Evolutionary conservation across 768 basidiomycete genomes (phyloP), one percentile per base, ranked within the genome.

Genomic region (Pleurotus giganteus): DNA sequence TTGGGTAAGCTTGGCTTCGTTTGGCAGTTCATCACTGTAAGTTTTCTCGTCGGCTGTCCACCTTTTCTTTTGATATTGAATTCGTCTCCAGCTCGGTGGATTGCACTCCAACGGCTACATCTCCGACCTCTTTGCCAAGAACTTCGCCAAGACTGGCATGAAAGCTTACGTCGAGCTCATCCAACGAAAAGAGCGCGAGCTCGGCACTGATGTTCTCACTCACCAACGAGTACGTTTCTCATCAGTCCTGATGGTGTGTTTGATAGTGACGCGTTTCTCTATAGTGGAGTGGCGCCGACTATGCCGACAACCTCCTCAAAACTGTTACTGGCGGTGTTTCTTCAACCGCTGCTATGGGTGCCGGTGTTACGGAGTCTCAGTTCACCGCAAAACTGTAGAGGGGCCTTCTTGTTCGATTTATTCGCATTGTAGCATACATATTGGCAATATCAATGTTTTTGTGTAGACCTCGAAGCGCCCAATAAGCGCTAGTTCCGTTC

Each of bases 321-420:
- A 95, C 96, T 5, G 92, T 98, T 53, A 99, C 97, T 31, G 97
- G 97, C 23, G 97, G 97, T 56, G 83, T 99, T 58, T 96, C 93
- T 32, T 94, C 93, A 45, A 98, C 96, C 8, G 83, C 95, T n/a
- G 96, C 97, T n/a, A 98, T 98, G 96, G 97, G 96, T 47, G 85
- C 86, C 62, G 96, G 96, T 54, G 94, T 96, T 27, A 97, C 94
- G 0, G 94, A 97, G 74, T 71, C 85, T 32, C 94, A 96, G 69
- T 97, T 96, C 73, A 64, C 61, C 57, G 45, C 72, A 29, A 83
- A 76, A 63, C 63, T 83, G 58, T 83, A 62, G 73, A 46, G 47
- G 15, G 3, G 27, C 9, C 34, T 36, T 11, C 34, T 7, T 17
- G 12, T 41, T 41, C 7, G 12, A 19, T 41, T 12, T 17, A 41